Evolutionary conservation across 495 filamentous ascomycete species (phyloP).

Genomic region (Talaromyces nanjingensis): DNA sequence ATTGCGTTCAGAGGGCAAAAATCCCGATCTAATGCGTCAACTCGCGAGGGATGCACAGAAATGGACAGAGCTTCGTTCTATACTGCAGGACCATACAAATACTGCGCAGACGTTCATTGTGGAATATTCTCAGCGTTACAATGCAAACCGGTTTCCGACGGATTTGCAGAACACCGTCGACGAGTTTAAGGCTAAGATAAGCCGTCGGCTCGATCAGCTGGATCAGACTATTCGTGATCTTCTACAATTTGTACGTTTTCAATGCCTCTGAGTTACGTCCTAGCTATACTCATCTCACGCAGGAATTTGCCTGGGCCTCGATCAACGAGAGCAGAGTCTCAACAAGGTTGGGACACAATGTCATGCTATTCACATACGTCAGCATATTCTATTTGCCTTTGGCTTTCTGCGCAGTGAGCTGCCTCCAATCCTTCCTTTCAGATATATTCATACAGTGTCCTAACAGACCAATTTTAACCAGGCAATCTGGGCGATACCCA

Average conservation of each 20-base stretch:
- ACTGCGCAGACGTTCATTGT: slow-evolving; percentile 13
- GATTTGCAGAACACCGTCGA: slow-evolving; percentile 10
- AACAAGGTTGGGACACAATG: slow-evolving; percentile 26
- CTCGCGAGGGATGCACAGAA: slow-evolving; percentile 14
- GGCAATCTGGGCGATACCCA: slow-evolving; percentile 14
- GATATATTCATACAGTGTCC: background rate
- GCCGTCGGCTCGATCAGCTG: slow-evolving; percentile 14
- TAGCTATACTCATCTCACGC: background rate
- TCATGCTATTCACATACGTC: slow-evolving; percentile 28
- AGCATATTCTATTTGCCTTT: slow-evolving; percentile 31
- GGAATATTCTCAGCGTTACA: slow-evolving; percentile 14
- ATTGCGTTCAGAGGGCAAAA: slow-evolving; percentile 6
- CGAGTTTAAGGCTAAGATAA: slow-evolving; percentile 11
- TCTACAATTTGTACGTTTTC: slow-evolving; percentile 16
- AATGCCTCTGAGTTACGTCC: background rate
- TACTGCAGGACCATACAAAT: slow-evolving; percentile 12
- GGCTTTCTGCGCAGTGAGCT: slow-evolving; percentile 20
- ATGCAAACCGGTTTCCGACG: background rate
- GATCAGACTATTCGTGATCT: slow-evolving; percentile 18
- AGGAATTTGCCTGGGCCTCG: slow-evolving; percentile 21
- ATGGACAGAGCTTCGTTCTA: slow-evolving; percentile 17
- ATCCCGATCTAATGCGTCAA: slow-evolving; percentile 8
- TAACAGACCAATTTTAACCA: slow-evolving; percentile 10
- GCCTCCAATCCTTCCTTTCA: background rate
- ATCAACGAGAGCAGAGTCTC: slow-evolving; percentile 26